phyloP scores from a whole-genome alignment of 1,139 yeast species.

The Debaryomyces sp. region DNA sequence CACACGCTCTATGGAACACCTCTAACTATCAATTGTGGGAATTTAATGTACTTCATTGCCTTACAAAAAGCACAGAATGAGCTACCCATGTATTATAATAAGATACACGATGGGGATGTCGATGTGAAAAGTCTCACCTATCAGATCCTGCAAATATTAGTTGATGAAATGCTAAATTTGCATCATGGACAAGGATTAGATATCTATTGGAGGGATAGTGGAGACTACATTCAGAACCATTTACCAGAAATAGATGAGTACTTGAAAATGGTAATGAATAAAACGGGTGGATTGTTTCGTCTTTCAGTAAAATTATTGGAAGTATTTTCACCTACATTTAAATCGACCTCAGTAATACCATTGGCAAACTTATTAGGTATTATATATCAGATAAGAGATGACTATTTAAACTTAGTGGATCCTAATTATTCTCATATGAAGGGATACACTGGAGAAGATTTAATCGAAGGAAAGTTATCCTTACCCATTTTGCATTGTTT shows the following conservation, averaged over 20 bases:
- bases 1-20: slow-evolving; percentile 78
- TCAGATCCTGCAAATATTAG: slow-evolving; percentile 35
- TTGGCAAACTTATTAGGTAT: slow-evolving; percentile 81
- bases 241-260: slow-evolving; percentile 75
- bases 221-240: slow-evolving; percentile 19
- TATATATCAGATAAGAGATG: slow-evolving; percentile 83
- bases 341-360: slow-evolving; percentile 41
- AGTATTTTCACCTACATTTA: slow-evolving; percentile 19
- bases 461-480: slow-evolving; percentile 86
- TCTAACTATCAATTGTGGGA: slow-evolving; percentile 79
- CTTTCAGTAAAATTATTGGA: slow-evolving; percentile 69
- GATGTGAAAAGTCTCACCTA: slow-evolving; percentile 10
- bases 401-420: slow-evolving; percentile 65
- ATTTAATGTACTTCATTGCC: slow-evolving; percentile 79
- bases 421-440: slow-evolving; percentile 60
- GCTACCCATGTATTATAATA: slow-evolving; percentile 17
- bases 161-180: slow-evolving; percentile 74
- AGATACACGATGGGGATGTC: not conserved
- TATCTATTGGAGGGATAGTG: slow-evolving; percentile 77
- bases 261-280: slow-evolving; percentile 78
- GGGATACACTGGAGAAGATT: slow-evolving; percentile 79
- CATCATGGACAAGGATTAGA: slow-evolving; percentile 92
- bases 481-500: slow-evolving; percentile 75
- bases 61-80: slow-evolving; percentile 46
- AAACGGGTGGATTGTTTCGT: slow-evolving; percentile 87